Evolutionary conservation across 192 early-diverging fungal species (phyloP).

Genomic region (Coemansia sp.): DNA sequence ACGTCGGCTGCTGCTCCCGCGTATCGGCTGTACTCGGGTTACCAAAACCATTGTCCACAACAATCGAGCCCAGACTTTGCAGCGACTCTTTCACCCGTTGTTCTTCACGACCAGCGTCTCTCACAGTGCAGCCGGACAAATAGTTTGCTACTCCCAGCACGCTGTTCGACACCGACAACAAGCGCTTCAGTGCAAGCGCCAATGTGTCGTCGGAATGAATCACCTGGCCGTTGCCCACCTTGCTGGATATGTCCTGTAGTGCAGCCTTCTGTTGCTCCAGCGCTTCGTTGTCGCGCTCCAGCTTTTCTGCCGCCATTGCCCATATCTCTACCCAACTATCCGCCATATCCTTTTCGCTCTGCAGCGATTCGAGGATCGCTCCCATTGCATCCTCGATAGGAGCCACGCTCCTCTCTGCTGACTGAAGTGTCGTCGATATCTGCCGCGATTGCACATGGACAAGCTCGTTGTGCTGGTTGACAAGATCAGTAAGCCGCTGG

Average conservation of each 20-base stretch:
- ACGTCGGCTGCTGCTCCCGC: conserved; percentile 8
- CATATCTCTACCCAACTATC: conserved; percentile 31
- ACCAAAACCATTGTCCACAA: background rate
- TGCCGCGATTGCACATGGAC: conserved; percentile 6
- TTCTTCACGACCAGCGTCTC: background rate
- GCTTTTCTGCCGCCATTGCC: conserved; percentile 16
- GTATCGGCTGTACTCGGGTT: background rate
- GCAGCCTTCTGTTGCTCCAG: conserved; percentile 21
- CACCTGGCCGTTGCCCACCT: conserved; percentile 9
- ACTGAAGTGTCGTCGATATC: background rate
- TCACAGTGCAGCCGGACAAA: conserved; percentile 2
- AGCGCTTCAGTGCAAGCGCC: conserved; percentile 36
- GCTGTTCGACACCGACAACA: conserved; percentile 21
- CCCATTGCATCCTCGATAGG: conserved; percentile 11
- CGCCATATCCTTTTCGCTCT: conserved; percentile 26
- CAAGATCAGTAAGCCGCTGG: conserved; percentile 16
- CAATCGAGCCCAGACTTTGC: background rate
- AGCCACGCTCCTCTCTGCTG: background rate
- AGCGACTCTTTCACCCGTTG: background rate
- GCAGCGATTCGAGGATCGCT: conserved; percentile 11
- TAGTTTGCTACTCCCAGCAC: background rate
- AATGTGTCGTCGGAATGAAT: conserved; percentile 40
- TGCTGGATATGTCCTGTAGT: conserved; percentile 6
- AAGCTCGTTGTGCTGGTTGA: conserved; percentile 16
- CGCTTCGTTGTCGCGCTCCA: conserved; percentile 19